These are phyloP conservation scores for Penicillium frequentans DNA, from an alignment of 2,329 filamentous ascomycete genomes.

Conservation along the genomic window DNA sequence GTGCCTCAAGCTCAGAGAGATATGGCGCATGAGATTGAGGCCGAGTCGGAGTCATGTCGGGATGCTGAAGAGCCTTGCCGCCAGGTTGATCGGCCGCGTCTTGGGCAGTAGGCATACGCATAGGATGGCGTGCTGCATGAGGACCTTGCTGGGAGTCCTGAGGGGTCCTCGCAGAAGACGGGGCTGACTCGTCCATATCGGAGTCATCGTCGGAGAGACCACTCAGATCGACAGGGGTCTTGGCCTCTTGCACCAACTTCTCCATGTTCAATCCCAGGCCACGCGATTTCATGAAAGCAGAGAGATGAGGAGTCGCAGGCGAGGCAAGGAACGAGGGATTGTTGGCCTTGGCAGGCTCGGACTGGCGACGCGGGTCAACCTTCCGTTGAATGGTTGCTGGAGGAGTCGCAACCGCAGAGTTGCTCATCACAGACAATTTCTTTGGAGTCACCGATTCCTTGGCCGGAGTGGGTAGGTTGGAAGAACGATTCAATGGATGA, in stretches of 20 bases:
- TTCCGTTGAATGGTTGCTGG: conserved; percentile 9
- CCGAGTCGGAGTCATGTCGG: conserved; percentile 39
- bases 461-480: conserved; percentile 2
- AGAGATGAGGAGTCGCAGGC: conserved; percentile 65
- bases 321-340: conserved; percentile 54
- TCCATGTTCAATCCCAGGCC: conserved; percentile 63
- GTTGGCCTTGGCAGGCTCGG: conserved; percentile 24
- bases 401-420: conserved; percentile 27
- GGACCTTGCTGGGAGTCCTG: conserved; percentile 16
- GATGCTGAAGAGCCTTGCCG: conserved; percentile 55
- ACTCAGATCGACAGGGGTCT: conserved; percentile 40
- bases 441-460: conserved; percentile 19
- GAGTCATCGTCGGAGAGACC: conserved; percentile 42
- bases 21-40: conserved; percentile 29
- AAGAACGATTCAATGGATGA: conserved; percentile 60
- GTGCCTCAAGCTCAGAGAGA: conserved; percentile 31
- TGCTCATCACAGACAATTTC: conserved; percentile 16
- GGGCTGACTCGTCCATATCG: conserved; percentile 33
- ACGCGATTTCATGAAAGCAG: conserved; percentile 61
- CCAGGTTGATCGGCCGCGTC: conserved; percentile 51
- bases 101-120: conserved; percentile 57
- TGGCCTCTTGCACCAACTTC: conserved; percentile 59
- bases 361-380: conserved; percentile 4
- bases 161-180: not conserved
- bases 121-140: conserved; percentile 51